Conservation (phyloP, 108 stramenopile genomes). For the Seminavis robusta region DNA sequence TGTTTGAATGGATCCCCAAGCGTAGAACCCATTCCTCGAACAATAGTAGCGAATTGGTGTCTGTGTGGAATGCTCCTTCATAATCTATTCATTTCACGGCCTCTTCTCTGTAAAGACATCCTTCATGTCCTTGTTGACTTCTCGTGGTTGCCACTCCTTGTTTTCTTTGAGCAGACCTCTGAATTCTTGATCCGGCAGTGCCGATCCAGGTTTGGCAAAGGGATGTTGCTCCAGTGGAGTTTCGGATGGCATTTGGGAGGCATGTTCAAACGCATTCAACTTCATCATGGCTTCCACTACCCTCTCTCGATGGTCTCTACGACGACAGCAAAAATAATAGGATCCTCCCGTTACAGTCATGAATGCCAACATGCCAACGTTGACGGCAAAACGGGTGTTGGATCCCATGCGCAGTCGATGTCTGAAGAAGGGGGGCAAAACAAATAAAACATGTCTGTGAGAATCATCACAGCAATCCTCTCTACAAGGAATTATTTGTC, state of each 20-base stretch:
- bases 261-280: constrained; percentile 76
- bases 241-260: constrained; percentile 59
- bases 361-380: constrained; percentile 55
- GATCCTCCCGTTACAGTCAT: constrained; percentile 55
- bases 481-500: neutral
- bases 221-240: constrained; percentile 64
- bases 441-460: neutral
- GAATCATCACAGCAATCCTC: neutral
- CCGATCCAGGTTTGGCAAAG: constrained; percentile 25
- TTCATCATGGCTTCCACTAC: constrained; percentile 83
- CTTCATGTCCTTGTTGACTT: constrained; percentile 47
- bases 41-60: too few relatives aligned
- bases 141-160: constrained; percentile 74
- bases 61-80: too few relatives aligned
- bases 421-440: constrained; percentile 15
- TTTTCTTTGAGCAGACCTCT: constrained; percentile 66
- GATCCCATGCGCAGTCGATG: constrained; percentile 80
- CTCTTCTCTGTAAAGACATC: constrained; percentile 72
- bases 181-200: constrained; percentile 40
- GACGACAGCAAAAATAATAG: constrained; percentile 78
- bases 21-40: too few relatives aligned
- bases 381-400: constrained; percentile 31
- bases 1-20: too few relatives aligned
- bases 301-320: constrained; percentile 66
- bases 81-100: too few relatives aligned